These are phyloP conservation scores for Lablab purpureus DNA, from an alignment of 306 rosid species.

Conservation along the genomic window DNA sequence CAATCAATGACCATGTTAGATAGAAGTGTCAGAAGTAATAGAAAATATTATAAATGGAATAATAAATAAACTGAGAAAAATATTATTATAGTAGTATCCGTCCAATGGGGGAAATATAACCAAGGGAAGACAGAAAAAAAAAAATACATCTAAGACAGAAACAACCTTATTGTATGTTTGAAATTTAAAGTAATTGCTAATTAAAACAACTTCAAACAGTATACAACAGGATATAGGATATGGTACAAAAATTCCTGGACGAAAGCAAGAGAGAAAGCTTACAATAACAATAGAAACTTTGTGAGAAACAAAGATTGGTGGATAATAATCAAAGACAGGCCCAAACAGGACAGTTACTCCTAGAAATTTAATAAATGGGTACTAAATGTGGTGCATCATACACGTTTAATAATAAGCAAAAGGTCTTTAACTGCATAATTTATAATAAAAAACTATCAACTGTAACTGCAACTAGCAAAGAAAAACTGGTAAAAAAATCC, in stretches of 20 bases:
- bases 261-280: background rate
- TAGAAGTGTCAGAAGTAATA: background rate
- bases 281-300: background rate
- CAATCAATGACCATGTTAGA: slow-evolving; percentile 23
- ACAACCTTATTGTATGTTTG: background rate
- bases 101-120: background rate
- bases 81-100: background rate
- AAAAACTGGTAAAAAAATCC: background rate
- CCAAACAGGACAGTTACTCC: background rate
- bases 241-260: background rate
- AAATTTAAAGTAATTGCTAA: background rate
- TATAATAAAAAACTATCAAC: background rate
- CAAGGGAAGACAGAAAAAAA: slow-evolving; percentile 2
- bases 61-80: slow-evolving; percentile 2
- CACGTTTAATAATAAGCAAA: background rate
- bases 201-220: background rate
- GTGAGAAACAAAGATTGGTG: background rate
- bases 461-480: slow-evolving; percentile 6
- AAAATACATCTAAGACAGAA: background rate
- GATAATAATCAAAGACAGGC: background rate
- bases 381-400: background rate
- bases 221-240: slow-evolving; percentile 7
- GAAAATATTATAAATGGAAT: background rate
- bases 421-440: background rate
- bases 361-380: background rate